Percentiles rank a stretch among this genome's conserved stretches.
Evolutionary conservation across 306 rosid genomes (phyloP).

Genomic region (Lathyrus aphaca): DNA sequence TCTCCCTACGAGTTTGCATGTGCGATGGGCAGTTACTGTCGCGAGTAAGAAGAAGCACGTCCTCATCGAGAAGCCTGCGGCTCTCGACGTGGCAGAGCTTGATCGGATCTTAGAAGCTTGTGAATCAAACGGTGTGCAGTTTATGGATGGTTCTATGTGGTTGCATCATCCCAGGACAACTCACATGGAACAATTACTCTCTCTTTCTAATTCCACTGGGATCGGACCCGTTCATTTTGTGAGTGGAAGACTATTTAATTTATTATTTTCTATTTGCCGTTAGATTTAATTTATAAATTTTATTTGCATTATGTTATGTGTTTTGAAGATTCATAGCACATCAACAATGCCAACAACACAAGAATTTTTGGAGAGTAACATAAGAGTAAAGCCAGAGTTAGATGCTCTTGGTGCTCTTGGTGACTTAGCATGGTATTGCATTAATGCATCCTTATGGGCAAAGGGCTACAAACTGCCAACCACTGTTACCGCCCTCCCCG

Average conservation of each 20-base stretch:
- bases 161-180: constrained; percentile 81
- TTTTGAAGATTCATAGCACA: constrained; percentile 78
- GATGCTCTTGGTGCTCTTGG: constrained; percentile 81
- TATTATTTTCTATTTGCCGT: neutral
- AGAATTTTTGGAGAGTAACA: constrained; percentile 58
- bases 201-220: constrained; percentile 35
- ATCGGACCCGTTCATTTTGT: constrained; percentile 57
- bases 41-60: constrained; percentile 80
- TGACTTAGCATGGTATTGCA: constrained; percentile 77
- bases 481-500: constrained; percentile 60
- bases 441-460: constrained; percentile 77
- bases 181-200: constrained; percentile 55
- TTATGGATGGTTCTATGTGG: constrained; percentile 90
- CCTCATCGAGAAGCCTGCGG: constrained; percentile 77
- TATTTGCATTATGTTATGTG: neutral
- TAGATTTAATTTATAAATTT: neutral
- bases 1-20: constrained; percentile 70
- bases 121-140: constrained; percentile 71
- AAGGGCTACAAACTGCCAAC: constrained; percentile 63
- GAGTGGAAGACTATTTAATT: constrained; percentile 21
- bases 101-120: constrained; percentile 71
- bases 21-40: constrained; percentile 65
- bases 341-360: constrained; percentile 51
- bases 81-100: constrained; percentile 61
- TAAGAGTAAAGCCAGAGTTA: constrained; percentile 69